Evolutionary conservation across 805 yeast species (phyloP).

Genomic region (Candida yuanshanica): DNA sequence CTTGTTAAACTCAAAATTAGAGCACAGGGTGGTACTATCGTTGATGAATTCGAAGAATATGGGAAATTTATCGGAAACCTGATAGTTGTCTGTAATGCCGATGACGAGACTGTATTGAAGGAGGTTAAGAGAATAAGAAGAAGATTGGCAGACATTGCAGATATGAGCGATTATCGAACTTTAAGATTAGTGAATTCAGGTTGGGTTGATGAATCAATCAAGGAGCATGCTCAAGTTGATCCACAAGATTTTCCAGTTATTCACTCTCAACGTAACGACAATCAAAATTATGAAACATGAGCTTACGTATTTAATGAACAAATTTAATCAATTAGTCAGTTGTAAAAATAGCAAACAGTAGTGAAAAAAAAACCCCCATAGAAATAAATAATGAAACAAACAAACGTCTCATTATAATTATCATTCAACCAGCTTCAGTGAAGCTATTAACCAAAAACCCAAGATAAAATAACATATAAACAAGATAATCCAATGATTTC

Average conservation of each 20-base stretch:
- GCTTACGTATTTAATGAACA: not conserved
- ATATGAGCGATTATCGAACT: constrained; percentile 10
- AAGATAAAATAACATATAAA: not conserved
- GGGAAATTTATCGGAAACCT: constrained; percentile 25
- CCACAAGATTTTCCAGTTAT: constrained; percentile 26
- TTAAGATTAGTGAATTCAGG: constrained; percentile 29
- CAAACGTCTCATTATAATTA: not conserved
- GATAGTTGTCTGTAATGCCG: constrained; percentile 31
- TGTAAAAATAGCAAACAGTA: not conserved
- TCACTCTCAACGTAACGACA: constrained; percentile 1
- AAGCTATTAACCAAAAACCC: not conserved
- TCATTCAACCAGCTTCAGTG: not conserved
- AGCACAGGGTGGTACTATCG: constrained; percentile 40
- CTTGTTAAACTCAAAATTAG: constrained; percentile 25
- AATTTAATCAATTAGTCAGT: not conserved
- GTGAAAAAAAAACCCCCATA: not conserved
- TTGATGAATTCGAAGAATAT: constrained; percentile 19
- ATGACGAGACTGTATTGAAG: constrained; percentile 1
- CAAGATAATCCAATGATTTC: not conserved
- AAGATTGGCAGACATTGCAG: constrained; percentile 6
- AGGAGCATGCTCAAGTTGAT: constrained; percentile 25
- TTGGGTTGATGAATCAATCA: constrained; percentile 34
- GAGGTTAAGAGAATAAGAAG: constrained; percentile 7
- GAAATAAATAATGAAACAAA: not conserved
- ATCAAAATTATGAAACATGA: not conserved